Evolutionary conservation across 2,329 filamentous ascomycete genomes (phyloP).

Genomic region (Paracoccidioides brasiliensis): DNA sequence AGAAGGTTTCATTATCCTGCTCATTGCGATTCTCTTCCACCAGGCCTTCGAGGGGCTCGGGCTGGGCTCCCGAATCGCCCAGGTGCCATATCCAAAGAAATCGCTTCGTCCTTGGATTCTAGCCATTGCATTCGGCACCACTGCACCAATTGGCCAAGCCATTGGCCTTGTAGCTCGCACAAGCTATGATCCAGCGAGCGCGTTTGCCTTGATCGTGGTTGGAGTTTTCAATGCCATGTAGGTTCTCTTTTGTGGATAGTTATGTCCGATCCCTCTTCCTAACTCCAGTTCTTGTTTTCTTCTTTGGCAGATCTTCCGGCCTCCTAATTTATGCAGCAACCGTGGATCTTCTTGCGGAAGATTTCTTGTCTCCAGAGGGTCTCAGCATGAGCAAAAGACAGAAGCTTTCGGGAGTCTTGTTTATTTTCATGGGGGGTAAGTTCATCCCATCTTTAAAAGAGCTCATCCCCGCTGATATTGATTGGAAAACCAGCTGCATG

Average conservation of each 20-base stretch:
- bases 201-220: constrained; percentile 51
- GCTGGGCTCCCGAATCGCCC: constrained; percentile 57
- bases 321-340: constrained; percentile 49
- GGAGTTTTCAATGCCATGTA: constrained; percentile 54
- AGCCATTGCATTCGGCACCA: constrained; percentile 50
- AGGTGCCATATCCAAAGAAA: constrained; percentile 45
- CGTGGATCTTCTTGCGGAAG: constrained; percentile 51
- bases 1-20: constrained; percentile 39
- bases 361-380: constrained; percentile 50
- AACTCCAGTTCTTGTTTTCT: not conserved
- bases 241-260: constrained; percentile 15
- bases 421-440: constrained; percentile 40
- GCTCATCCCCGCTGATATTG: not conserved
- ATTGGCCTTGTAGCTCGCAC: constrained; percentile 46
- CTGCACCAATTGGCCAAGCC: constrained; percentile 51
- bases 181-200: constrained; percentile 50
- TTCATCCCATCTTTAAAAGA: not conserved
- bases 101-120: constrained; percentile 49
- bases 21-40: constrained; percentile 58
- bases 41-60: constrained; percentile 67
- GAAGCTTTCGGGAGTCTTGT: constrained; percentile 42
- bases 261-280: not conserved
- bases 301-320: constrained; percentile 39
- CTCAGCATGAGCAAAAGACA: constrained; percentile 39
- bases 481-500: constrained; percentile 25